A percentile compares a stretch with the other conserved stretches of the same genome.
These are phyloP conservation scores for Trichoderma guizhouense DNA, from an alignment of 2,329 filamentous ascomycete genomes.

Conservation along the genomic window DNA sequence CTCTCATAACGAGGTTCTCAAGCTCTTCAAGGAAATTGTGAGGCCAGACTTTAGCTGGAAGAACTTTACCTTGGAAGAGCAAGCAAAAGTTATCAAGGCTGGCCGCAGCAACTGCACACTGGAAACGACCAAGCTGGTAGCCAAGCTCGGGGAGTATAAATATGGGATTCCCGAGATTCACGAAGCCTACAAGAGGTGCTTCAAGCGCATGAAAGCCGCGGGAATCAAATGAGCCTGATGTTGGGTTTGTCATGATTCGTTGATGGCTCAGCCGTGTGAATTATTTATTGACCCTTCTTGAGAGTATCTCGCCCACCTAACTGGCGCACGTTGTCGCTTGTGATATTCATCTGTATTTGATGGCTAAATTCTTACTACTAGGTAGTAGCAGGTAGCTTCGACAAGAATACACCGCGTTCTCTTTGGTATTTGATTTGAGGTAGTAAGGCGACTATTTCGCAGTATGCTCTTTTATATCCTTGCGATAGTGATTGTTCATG, in stretches of 20 bases:
- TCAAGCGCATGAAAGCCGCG: slow-evolving; percentile 59
- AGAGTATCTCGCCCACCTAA: not conserved
- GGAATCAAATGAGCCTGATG: not conserved
- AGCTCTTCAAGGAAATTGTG: slow-evolving; percentile 61
- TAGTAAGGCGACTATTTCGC: not conserved
- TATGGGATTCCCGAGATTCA: slow-evolving; percentile 60
- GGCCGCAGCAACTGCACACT: slow-evolving; percentile 64
- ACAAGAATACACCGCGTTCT: not conserved
- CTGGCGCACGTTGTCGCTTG: not conserved
- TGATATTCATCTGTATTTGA: not conserved
- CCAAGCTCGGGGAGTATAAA: slow-evolving; percentile 57
- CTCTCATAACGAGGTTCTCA: slow-evolving; percentile 66
- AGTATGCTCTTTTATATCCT: not conserved
- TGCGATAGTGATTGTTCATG: not conserved
- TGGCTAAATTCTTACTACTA: not conserved
- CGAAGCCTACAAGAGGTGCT: slow-evolving; percentile 58
- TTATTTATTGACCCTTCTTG: not conserved
- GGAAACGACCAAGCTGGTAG: slow-evolving; percentile 59
- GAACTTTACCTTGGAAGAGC: slow-evolving; percentile 65
- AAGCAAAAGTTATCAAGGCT: slow-evolving; percentile 65
- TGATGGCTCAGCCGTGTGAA: not conserved
- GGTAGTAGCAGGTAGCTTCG: not conserved
- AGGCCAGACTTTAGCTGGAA: slow-evolving; percentile 59
- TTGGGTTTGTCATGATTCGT: not conserved
- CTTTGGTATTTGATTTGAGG: not conserved